Conservation (phyloP, 106 monocot species). For the Dendrobium huoshanense region DNA sequence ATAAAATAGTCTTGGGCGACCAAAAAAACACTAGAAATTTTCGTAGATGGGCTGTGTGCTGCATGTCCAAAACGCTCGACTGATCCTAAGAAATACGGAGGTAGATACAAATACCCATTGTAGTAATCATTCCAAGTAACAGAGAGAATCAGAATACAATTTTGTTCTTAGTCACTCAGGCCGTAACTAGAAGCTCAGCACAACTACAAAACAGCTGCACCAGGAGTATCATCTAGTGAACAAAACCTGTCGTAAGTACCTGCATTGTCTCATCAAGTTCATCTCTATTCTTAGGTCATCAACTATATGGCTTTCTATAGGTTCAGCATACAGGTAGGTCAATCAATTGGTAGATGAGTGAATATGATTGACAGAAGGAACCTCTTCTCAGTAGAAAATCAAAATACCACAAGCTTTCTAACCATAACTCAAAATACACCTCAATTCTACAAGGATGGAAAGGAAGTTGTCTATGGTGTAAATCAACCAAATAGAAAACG, state of each 20-base stretch:
- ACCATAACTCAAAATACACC: neutral
- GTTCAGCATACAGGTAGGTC: neutral
- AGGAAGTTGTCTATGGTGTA: neutral
- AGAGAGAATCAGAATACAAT: slow-evolving; percentile 5
- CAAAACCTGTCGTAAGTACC: slow-evolving; percentile 11
- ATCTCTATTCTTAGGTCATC: neutral
- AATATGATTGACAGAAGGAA: neutral
- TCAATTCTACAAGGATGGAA: neutral
- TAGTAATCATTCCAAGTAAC: neutral
- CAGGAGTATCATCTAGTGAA: slow-evolving; percentile 7
- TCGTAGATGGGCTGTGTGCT: neutral
- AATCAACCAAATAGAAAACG: neutral
- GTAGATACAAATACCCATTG: neutral
- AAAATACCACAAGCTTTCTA: neutral
- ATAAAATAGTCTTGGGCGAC: neutral
- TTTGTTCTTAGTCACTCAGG: slow-evolving; percentile 12
- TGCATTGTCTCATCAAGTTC: slow-evolving; percentile 11
- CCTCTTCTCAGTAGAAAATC: neutral
- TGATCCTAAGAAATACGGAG: neutral
- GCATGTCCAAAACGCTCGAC: neutral
- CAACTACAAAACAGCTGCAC: slow-evolving; percentile 7
- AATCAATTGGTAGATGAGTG: neutral
- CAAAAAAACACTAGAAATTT: neutral
- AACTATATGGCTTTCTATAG: neutral
- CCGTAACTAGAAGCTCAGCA: slow-evolving; percentile 9